Percentiles rank a stretch among this genome's conserved stretches.
These are phyloP conservation scores for Cladosporium oxysporum DNA, from an alignment of 2,329 filamentous ascomycete species.

Conservation along the genomic window DNA sequence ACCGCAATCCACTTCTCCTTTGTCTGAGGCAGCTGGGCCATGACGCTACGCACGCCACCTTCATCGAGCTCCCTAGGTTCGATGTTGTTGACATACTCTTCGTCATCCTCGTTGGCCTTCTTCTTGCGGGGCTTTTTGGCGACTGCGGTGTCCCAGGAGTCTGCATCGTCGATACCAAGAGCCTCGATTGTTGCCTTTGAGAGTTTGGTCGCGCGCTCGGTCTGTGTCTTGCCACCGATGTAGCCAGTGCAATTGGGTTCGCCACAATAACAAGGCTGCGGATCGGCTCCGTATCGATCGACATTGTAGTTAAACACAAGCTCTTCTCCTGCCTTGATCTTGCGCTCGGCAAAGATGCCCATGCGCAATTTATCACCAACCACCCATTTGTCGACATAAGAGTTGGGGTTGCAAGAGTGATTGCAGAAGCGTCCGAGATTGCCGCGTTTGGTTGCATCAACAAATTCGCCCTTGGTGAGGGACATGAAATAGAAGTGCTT, in stretches of 20 bases:
- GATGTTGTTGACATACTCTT: constrained; percentile 91
- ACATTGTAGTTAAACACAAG: constrained; percentile 99
- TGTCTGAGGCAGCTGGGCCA: constrained; percentile 95
- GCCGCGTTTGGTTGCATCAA: constrained; percentile 95
- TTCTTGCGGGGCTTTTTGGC: constrained; percentile 91
- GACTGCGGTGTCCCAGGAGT: constrained; percentile 88
- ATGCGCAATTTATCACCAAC: constrained; percentile 96
- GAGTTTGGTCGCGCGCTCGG: constrained; percentile 89
- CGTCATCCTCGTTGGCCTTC: constrained; percentile 86
- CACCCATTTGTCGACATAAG: constrained; percentile 99
- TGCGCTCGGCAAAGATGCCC: constrained; percentile 93
- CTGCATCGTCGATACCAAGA: constrained; percentile 88
- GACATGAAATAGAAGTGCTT: constrained; percentile 99
- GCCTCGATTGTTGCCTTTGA: constrained; percentile 89
- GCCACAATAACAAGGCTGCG: constrained; percentile 94
- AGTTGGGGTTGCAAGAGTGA: constrained; percentile 98
- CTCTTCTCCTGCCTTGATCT: constrained; percentile 86
- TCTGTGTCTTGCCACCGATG: constrained; percentile 97
- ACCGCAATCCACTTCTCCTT: constrained; percentile 99
- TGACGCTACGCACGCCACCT: constrained; percentile 85
- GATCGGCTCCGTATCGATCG: constrained; percentile 93
- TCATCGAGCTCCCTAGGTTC: constrained; percentile 78
- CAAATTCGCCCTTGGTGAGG: constrained; percentile 91
- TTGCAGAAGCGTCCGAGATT: constrained; percentile 98
- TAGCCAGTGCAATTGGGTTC: constrained; percentile 94